Evolutionary conservation across 2,329 filamentous ascomycete species (phyloP).

Genomic region (Mollisia scopiformis): DNA sequence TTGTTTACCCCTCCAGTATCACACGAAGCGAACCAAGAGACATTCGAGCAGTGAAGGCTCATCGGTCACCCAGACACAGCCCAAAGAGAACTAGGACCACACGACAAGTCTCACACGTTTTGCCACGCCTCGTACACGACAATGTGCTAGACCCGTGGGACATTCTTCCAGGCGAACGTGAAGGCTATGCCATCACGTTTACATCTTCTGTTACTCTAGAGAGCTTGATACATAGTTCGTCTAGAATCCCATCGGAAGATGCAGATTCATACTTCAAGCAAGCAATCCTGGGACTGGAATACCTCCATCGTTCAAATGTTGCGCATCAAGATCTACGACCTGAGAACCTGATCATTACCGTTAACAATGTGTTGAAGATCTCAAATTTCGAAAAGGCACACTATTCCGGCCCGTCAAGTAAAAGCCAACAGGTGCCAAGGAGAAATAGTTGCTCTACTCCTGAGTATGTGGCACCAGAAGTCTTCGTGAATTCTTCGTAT

Average conservation of each 20-base stretch:
- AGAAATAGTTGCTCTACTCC: background rate
- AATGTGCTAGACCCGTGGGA: slow-evolving; percentile 9
- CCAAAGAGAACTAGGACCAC: background rate
- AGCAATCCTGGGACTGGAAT: slow-evolving; percentile 1
- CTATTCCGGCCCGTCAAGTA: background rate
- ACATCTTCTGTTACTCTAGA: slow-evolving; percentile 1
- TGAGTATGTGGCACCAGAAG: slow-evolving; percentile 12
- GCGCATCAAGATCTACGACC: slow-evolving; percentile 10
- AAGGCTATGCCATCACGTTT: background rate
- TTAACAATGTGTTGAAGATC: slow-evolving; percentile 3
- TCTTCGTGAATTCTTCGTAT: background rate
- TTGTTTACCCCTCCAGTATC: background rate
- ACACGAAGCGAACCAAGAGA: background rate
- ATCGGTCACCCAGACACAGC: background rate
- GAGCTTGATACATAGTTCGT: background rate
- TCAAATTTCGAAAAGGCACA: background rate
- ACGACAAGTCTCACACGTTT: background rate
- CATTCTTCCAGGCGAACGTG: background rate
- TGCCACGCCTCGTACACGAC: background rate
- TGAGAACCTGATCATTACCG: slow-evolving; percentile 1
- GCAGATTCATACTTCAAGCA: slow-evolving; percentile 15
- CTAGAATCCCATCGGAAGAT: background rate
- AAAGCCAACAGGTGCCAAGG: background rate
- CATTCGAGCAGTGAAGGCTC: background rate
- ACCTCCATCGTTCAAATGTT: slow-evolving; percentile 5